Percentiles rank a stretch among this genome's conserved stretches.
phyloP scores from a whole-genome alignment of 371 early-diverging fungal species.

The Capillidium heterosporum region DNA sequence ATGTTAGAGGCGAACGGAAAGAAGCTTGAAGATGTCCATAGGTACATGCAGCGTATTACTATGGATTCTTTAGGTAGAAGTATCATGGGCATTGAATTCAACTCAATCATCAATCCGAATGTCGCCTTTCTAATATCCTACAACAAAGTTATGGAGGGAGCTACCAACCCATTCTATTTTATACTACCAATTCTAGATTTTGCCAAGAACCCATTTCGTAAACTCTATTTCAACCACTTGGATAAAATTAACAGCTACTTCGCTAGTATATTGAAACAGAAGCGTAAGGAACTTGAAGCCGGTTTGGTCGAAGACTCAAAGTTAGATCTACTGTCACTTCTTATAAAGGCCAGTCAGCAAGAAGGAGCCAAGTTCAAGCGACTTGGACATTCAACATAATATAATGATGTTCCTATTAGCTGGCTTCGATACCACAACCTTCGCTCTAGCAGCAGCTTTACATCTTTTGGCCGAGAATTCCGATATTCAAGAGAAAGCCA shows the following conservation, averaged over 20 bases:
- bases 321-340: background rate
- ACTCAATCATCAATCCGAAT: background rate
- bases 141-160: background rate
- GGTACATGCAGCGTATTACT: background rate
- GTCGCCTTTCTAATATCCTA: background rate
- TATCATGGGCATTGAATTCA: background rate
- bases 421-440: conserved; percentile 2
- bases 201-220: background rate
- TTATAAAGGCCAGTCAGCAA: background rate
- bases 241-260: background rate
- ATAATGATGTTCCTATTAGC: background rate
- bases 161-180: background rate
- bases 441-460: background rate
- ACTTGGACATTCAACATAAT: background rate
- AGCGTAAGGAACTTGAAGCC: background rate
- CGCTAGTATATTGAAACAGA: background rate
- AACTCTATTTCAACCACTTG: background rate
- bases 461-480: background rate
- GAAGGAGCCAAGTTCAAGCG: background rate
- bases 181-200: background rate
- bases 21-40: conserved; percentile 14
- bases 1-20: conserved; percentile 7
- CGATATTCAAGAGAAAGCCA: conserved; percentile 1
- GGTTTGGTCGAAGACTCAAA: background rate
- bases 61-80: conserved; percentile 1